Conservation (phyloP, 2,329 filamentous ascomycete species). For the Didymella exigua region DNA sequence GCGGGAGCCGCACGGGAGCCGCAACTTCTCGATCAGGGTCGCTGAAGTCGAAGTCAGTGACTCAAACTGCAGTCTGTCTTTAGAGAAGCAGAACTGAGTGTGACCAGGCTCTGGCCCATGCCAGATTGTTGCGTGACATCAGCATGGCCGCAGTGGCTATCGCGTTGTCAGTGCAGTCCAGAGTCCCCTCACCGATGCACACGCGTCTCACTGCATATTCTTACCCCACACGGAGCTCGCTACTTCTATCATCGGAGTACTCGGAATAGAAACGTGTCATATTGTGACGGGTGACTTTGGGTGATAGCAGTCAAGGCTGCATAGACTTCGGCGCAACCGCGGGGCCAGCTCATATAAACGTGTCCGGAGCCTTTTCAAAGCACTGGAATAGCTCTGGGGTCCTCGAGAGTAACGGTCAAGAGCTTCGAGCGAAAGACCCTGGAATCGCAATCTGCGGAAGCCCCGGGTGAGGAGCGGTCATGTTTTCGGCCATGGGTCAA, state of each 20-base stretch:
- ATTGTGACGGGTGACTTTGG: background rate
- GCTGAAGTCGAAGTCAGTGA: background rate
- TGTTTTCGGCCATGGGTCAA: background rate
- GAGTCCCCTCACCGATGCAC: background rate
- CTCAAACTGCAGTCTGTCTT: background rate
- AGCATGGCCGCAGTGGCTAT: background rate
- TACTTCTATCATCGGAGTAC: background rate
- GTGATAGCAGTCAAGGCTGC: background rate
- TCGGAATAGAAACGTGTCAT: constrained; percentile 2
- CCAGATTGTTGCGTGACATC: constrained; percentile 8
- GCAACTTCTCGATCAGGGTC: background rate
- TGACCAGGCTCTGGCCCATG: background rate
- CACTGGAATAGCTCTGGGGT: background rate
- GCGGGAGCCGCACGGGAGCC: constrained; percentile 5
- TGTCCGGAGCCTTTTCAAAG: background rate
- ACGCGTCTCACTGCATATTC: constrained; percentile 3
- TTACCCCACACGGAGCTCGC: constrained; percentile 7
- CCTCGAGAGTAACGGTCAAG: background rate
- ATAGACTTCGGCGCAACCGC: background rate
- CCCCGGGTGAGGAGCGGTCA: background rate
- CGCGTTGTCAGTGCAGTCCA: background rate
- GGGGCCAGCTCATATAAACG: background rate
- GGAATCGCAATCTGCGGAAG: background rate
- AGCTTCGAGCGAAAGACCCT: background rate
- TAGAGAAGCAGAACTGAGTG: background rate